These are phyloP conservation scores for Erodium trifolium DNA, from an alignment of 441 rosid species.

Conservation along the genomic window DNA sequence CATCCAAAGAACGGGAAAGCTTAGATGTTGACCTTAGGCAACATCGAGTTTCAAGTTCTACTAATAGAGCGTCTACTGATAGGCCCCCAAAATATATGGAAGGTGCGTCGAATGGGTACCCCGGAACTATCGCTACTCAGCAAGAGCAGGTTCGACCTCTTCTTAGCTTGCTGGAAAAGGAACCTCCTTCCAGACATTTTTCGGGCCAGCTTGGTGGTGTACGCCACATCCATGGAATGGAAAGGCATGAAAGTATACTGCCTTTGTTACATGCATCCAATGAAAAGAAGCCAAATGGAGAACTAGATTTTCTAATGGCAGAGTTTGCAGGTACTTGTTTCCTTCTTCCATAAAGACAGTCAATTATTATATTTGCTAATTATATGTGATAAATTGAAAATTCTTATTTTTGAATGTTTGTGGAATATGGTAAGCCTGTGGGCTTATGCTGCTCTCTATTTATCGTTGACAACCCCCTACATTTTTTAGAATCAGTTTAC, in stretches of 20 bases:
- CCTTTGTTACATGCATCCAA: conserved; percentile 72
- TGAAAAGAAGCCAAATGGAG: conserved; percentile 82
- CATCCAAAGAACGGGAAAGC: conserved; percentile 35
- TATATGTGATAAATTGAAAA: neutral
- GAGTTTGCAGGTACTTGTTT: conserved; percentile 71
- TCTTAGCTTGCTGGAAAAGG: conserved; percentile 95
- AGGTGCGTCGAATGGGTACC: conserved; percentile 49
- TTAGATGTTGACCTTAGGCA: conserved; percentile 47
- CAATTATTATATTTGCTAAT: neutral
- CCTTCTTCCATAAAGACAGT: too few species aligned
- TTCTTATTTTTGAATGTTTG: neutral
- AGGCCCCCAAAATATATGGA: conserved; percentile 64
- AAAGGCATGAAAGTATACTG: conserved; percentile 77
- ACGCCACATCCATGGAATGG: conserved; percentile 67
- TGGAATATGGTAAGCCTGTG: conserved; percentile 1
- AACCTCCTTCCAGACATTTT: conserved; percentile 78
- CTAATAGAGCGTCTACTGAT: conserved; percentile 56
- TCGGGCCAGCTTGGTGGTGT: conserved; percentile 89
- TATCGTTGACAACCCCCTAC: neutral
- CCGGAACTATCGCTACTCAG: conserved; percentile 34
- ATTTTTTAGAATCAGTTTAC: too few species aligned
- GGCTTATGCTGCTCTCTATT: neutral
- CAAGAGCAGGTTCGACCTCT: conserved; percentile 92
- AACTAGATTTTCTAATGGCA: conserved; percentile 79
- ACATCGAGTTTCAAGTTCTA: conserved; percentile 39